Percentiles rank a stretch among this genome's conserved stretches.
phyloP scores from a whole-genome alignment of 2,329 filamentous ascomycete genomes.

The Ascocoryne sarcoides region DNA sequence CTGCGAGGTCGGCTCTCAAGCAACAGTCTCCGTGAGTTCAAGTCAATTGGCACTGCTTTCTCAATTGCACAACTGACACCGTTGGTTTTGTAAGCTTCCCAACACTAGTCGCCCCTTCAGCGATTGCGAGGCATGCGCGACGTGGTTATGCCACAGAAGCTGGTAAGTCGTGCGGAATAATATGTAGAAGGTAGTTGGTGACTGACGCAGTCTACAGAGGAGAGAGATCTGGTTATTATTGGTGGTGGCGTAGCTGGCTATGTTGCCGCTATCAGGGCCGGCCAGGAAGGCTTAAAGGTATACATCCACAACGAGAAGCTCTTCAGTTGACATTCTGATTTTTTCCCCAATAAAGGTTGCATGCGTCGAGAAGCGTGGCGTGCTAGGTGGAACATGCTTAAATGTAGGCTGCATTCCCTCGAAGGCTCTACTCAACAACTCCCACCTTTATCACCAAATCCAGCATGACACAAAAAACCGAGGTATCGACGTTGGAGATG shows the following conservation, averaged over 20 bases:
- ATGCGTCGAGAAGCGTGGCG: slow-evolving; percentile 97
- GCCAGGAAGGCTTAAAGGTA: slow-evolving; percentile 94
- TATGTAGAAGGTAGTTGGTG: not conserved
- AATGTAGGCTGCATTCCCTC: slow-evolving; percentile 99
- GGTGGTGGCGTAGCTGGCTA: slow-evolving; percentile 97
- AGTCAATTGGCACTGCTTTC: slow-evolving; percentile 11
- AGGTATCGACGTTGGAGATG: slow-evolving; percentile 94
- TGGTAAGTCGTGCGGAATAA: slow-evolving; percentile 23
- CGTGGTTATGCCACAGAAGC: slow-evolving; percentile 47
- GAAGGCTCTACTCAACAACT: slow-evolving; percentile 99
- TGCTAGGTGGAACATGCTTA: slow-evolving; percentile 90
- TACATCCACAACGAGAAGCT: not conserved
- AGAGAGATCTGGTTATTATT: slow-evolving; percentile 96
- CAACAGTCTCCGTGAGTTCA: slow-evolving; percentile 41
- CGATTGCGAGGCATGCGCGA: slow-evolving; percentile 46
- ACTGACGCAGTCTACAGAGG: slow-evolving; percentile 43
- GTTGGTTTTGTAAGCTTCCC: slow-evolving; percentile 37
- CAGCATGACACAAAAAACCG: slow-evolving; percentile 95
- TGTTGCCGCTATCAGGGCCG: slow-evolving; percentile 97
- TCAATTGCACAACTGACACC: slow-evolving; percentile 11
- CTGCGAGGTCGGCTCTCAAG: slow-evolving; percentile 48
- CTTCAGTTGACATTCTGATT: slow-evolving; percentile 10
- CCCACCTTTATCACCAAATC: slow-evolving; percentile 94
- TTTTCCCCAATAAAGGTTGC: slow-evolving; percentile 53
- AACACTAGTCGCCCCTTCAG: slow-evolving; percentile 37